phyloP scores from a whole-genome alignment of 257 asterid genomes.

The Parsonsia alboflavescens region DNA sequence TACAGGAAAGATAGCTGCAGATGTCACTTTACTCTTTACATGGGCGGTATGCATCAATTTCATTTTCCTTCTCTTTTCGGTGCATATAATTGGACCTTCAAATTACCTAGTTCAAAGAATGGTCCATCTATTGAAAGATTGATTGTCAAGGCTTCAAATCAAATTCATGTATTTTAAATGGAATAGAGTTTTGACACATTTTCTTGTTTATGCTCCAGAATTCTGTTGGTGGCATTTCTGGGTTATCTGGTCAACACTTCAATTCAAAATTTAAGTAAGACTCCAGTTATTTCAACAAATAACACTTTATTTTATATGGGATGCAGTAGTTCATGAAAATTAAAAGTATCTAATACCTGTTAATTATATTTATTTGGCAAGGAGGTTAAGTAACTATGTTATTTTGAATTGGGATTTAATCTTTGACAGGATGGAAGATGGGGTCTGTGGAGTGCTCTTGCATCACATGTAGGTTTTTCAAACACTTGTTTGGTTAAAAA shows the following conservation, averaged over 20 bases:
- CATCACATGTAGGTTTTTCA: constrained; percentile 71
- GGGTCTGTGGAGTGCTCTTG: constrained; percentile 64
- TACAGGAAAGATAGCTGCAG: constrained; percentile 59
- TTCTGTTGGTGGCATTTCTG: constrained; percentile 91
- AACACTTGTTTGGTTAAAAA: constrained; percentile 1
- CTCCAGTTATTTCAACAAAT: constrained; percentile 11
- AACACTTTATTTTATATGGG: background rate
- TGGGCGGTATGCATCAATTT: constrained; percentile 68
- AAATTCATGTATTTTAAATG: background rate
- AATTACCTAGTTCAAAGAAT: background rate
- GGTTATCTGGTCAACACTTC: constrained; percentile 74
- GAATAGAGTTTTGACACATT: constrained; percentile 11
- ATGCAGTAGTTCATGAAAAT: background rate
- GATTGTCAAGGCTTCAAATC: background rate
- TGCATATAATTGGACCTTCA: constrained; percentile 12
- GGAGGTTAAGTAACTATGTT: background rate
- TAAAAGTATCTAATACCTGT: constrained; percentile 7
- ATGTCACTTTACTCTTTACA: constrained; percentile 82
- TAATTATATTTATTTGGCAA: background rate
- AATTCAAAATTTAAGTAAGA: constrained; percentile 63
- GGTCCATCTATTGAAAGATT: background rate
- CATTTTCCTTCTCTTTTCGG: constrained; percentile 1
- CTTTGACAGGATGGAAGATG: constrained; percentile 53
- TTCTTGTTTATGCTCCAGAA: constrained; percentile 47
- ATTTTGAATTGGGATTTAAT: constrained; percentile 25